Evolutionary conservation across 108 stramenopile genomes (phyloP).

Genomic region (Skeletonema tropicum): DNA sequence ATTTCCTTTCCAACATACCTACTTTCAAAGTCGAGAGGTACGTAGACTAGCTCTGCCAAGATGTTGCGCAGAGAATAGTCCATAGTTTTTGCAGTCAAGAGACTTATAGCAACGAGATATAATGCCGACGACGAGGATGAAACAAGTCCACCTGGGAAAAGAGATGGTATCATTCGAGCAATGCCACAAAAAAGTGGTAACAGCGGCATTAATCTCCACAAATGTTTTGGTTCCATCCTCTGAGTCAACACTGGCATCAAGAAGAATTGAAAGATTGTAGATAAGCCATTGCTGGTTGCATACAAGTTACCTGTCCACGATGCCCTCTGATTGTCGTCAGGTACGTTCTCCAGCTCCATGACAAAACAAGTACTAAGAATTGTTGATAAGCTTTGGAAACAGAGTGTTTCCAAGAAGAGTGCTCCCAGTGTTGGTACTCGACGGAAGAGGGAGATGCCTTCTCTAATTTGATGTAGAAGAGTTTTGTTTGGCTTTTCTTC

Average conservation of each 20-base stretch:
- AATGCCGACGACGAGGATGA: slow-evolving; percentile 36
- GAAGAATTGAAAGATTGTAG: slow-evolving; percentile 74
- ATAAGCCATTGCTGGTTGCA: slow-evolving; percentile 72
- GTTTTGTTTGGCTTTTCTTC: slow-evolving; percentile 10
- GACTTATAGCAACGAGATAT: slow-evolving; percentile 57
- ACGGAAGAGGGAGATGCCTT: slow-evolving; percentile 66
- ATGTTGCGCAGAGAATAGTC: slow-evolving; percentile 80
- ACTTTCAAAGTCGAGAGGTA: slow-evolving; percentile 82
- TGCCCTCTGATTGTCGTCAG: slow-evolving; percentile 71
- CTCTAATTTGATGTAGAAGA: slow-evolving; percentile 44
- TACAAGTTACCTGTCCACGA: slow-evolving; percentile 89
- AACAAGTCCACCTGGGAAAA: slow-evolving; percentile 8
- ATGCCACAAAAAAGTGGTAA: slow-evolving; percentile 35
- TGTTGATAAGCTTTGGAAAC: slow-evolving; percentile 82
- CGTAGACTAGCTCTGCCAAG: slow-evolving; percentile 78
- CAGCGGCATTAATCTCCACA: slow-evolving; percentile 77
- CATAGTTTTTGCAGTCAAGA: slow-evolving; percentile 66
- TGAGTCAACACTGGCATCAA: slow-evolving; percentile 68
- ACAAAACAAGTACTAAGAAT: slow-evolving; percentile 82
- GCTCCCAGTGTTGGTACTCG: slow-evolving; percentile 76
- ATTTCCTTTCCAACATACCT: slow-evolving; percentile 85
- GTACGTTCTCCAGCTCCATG: slow-evolving; percentile 60
- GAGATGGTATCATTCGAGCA: slow-evolving; percentile 25
- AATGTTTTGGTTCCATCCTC: slow-evolving; percentile 58
- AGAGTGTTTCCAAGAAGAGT: slow-evolving; percentile 82